phyloP scores from a whole-genome alignment of 805 yeast species.

The Lipomyces starkeyi region DNA sequence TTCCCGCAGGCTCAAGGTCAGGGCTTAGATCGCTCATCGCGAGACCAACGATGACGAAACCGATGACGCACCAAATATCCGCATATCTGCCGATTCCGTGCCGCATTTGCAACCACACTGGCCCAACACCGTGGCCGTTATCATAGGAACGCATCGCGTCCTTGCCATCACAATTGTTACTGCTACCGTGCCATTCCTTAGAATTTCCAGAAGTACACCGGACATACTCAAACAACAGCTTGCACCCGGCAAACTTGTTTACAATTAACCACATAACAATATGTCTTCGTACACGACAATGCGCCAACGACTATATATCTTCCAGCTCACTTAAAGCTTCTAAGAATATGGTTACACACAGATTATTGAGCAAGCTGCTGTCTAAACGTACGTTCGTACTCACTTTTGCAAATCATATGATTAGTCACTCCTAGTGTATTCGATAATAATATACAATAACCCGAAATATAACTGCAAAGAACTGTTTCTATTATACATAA shows the following conservation, averaged over 20 bases:
- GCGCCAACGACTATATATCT: too few species aligned
- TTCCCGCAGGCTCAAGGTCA: neutral
- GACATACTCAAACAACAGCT: too few species aligned
- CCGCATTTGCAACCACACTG: neutral
- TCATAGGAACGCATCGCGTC: neutral
- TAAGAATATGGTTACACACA: too few species aligned
- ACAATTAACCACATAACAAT: too few species aligned
- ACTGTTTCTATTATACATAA: constrained; percentile 21
- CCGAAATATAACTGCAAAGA: constrained; percentile 6
- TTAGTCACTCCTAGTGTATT: constrained; percentile 5
- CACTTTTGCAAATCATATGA: neutral
- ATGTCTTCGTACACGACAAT: too few species aligned
- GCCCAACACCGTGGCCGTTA: neutral
- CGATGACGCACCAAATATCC: neutral
- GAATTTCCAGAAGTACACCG: too few species aligned
- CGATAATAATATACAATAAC: constrained; percentile 15
- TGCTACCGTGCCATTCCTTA: too few species aligned
- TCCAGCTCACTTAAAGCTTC: too few species aligned
- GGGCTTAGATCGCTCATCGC: neutral
- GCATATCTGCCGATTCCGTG: neutral
- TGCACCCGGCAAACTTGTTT: too few species aligned
- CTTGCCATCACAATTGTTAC: too few species aligned
- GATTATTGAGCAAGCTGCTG: too few species aligned
- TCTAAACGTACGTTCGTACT: too few species aligned
- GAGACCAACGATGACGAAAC: neutral